phyloP scores from a whole-genome alignment of 495 filamentous ascomycete genomes.

The Alectoria sarmentosa region DNA sequence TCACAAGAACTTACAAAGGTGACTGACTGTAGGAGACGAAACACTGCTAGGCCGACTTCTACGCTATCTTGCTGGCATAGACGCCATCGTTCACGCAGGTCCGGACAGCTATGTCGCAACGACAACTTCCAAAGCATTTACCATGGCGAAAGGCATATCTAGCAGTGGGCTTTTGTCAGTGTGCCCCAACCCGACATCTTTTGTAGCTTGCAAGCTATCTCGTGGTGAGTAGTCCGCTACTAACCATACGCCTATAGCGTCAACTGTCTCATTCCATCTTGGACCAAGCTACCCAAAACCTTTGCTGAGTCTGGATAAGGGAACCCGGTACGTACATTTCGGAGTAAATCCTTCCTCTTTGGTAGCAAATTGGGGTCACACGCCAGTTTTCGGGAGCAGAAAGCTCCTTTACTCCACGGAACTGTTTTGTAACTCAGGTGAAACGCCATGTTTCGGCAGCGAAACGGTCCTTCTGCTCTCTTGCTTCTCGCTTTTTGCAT shows the following conservation, averaged over 20 bases:
- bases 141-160: neutral
- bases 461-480: too few species aligned
- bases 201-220: too few species aligned
- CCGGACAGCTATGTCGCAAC: neutral
- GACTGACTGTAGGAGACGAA: neutral
- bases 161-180: neutral
- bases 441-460: too few species aligned
- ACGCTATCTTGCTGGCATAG: slow-evolving; percentile 38
- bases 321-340: too few species aligned
- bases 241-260: slow-evolving; percentile 21
- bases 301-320: neutral
- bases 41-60: slow-evolving; percentile 1
- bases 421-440: too few species aligned
- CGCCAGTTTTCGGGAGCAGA: too few species aligned
- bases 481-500: too few species aligned
- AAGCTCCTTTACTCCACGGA: too few species aligned
- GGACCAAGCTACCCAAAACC: neutral
- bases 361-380: too few species aligned
- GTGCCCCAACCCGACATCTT: too few species aligned
- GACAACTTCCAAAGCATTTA: neutral
- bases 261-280: neutral
- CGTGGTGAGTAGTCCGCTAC: too few species aligned
- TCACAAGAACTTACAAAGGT: neutral
- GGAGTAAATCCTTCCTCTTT: too few species aligned
- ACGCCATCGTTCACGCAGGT: slow-evolving; percentile 29